These are phyloP conservation scores for Blastobotrys terrestris DNA, from an alignment of 805 yeast species.

Conservation along the genomic window DNA sequence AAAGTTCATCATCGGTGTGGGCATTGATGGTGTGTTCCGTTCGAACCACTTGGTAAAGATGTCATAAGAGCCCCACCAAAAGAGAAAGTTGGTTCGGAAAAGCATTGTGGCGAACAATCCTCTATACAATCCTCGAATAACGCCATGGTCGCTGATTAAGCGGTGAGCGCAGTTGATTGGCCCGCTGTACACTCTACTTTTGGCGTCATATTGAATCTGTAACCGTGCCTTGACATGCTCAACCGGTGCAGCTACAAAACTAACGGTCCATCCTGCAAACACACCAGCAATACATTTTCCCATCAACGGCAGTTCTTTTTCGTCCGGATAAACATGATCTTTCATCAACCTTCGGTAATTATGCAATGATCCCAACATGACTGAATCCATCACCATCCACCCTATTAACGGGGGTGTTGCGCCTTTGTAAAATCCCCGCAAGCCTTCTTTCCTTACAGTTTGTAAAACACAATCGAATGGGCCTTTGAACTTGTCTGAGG, in stretches of 20 bases:
- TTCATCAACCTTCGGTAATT: constrained; percentile 65
- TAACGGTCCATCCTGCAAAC: constrained; percentile 80
- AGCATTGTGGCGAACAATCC: constrained; percentile 83
- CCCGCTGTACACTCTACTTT: constrained; percentile 59
- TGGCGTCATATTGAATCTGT: constrained; percentile 84
- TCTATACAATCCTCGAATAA: constrained; percentile 61
- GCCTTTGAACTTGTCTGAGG: constrained; percentile 69
- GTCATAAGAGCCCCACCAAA: constrained; percentile 95
- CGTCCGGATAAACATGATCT: constrained; percentile 54
- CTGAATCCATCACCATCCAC: constrained; percentile 91
- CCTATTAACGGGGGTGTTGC: constrained; percentile 91
- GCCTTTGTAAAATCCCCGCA: constrained; percentile 77
- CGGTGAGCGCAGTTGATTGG: constrained; percentile 62
- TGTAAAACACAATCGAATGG: constrained; percentile 74
- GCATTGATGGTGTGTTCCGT: constrained; percentile 50
- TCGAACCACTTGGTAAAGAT: constrained; percentile 64
- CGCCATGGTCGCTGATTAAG: constrained; percentile 46
- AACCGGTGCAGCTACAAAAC: constrained; percentile 93
- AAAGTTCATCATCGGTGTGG: constrained; percentile 68
- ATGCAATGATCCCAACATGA: constrained; percentile 82
- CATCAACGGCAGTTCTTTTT: constrained; percentile 56
- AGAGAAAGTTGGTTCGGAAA: constrained; percentile 77
- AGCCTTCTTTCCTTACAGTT: constrained; percentile 69
- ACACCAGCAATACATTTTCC: constrained; percentile 79
- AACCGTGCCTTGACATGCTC: constrained; percentile 84